Base-by-base conservation (phyloP, 495 filamentous ascomycete genomes). In the Podospora australis region DNA sequence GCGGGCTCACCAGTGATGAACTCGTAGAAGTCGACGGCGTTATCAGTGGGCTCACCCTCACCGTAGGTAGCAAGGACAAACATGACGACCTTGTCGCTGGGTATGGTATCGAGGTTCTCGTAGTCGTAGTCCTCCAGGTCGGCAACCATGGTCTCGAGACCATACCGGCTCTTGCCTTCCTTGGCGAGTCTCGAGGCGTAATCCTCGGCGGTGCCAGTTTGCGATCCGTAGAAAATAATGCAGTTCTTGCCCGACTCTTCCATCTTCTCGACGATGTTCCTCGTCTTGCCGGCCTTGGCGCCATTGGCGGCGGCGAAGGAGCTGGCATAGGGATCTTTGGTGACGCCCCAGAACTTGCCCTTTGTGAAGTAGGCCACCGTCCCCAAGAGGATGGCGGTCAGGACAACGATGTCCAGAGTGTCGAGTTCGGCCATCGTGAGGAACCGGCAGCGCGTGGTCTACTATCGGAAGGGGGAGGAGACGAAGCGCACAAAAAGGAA, bases 121-220 rank as follows among this genome's bases (percentile, higher is more conserved):
- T 82, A 97, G 67, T 97, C 94, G 65, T 95, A 99, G 50, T 99
- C 92, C 68, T 99, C 92, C 49, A 99, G 72, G 66, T 99, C 94
- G 39, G 90, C 92, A 6, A 95, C 87, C 91, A 99, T 96, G 47
- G 92, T 96, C 73, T 96, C 95, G 39, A 99, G 75, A 19, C 94
- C 92, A 59, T 95, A 99, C 44, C 92, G 78, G 61, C 91, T 94
- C 57, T 88, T 89, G 53, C 94, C 92, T 65, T 99, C 92, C 75
- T 99, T 99, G 41, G 94, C 90, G 50, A 99, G 64, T 53, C 92
- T 78, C n/a, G 94, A 95, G 46, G 92, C 94, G 57, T 99, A 99
- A 61, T 99, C 92, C 75, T 99, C 92, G 21, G 92, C 92, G 46
- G 94, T 99, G 58, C 92, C 92, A 16, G 92, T 99, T 68, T 99